Percentiles rank a stretch among this genome's conserved stretches.
Conservation (phyloP, 2,329 filamentous ascomycete genomes). For the Alternaria gaisen region DNA sequence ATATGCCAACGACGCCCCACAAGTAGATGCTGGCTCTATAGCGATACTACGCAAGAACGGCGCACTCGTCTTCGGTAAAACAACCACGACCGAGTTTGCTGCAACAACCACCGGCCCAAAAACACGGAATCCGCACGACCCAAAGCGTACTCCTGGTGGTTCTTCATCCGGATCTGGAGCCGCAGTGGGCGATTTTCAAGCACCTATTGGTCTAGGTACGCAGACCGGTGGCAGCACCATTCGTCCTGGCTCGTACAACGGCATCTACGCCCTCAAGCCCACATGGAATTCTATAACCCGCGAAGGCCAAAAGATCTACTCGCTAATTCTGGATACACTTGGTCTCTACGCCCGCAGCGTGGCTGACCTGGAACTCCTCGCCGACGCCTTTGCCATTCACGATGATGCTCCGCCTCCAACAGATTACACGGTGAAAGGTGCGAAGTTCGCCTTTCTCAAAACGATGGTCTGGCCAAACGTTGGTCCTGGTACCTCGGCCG, state of each 20-base stretch:
- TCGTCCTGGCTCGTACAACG: conserved; percentile 71
- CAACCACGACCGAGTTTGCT: conserved; percentile 72
- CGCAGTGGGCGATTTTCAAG: conserved; percentile 71
- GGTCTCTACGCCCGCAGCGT: conserved; percentile 68
- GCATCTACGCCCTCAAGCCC: conserved; percentile 71
- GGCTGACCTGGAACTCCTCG: conserved; percentile 66
- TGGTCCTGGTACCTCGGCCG: conserved; percentile 47
- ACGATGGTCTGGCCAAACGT: conserved; percentile 62
- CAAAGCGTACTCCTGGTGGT: conserved; percentile 67
- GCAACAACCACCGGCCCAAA: conserved; percentile 62
- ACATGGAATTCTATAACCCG: conserved; percentile 71
- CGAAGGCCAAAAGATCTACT: conserved; percentile 69
- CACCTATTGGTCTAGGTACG: conserved; percentile 68
- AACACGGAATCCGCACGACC: conserved; percentile 66
- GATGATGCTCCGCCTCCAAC: conserved; percentile 57
- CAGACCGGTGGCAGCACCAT: conserved; percentile 73
- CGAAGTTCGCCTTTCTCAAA: conserved; percentile 62
- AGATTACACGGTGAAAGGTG: conserved; percentile 53
- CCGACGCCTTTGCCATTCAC: conserved; percentile 62
- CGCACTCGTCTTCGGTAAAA: conserved; percentile 65
- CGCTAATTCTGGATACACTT: conserved; percentile 68
- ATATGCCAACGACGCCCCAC: conserved; percentile 57
- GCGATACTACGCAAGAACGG: conserved; percentile 63
- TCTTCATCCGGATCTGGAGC: conserved; percentile 73
- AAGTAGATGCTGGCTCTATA: conserved; percentile 63